Conservation (phyloP, 2,329 filamentous ascomycete genomes). For the Cladosporium sp. region DNA sequence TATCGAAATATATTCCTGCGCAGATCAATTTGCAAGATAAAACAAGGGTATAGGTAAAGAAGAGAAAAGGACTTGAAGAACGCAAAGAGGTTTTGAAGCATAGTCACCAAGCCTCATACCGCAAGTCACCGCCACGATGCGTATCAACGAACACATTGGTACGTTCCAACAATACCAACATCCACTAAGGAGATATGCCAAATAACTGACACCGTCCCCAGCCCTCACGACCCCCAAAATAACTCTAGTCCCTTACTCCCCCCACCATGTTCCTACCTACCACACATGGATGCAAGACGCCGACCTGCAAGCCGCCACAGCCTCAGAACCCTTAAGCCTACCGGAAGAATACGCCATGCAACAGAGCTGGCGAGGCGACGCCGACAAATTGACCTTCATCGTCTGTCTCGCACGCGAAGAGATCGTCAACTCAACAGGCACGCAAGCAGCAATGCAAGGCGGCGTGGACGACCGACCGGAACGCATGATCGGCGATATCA, state of each 20-base stretch:
- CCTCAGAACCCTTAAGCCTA: constrained; percentile 77
- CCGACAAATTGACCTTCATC: constrained; percentile 92
- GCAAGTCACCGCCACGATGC: too few species aligned
- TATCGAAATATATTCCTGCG: too few species aligned
- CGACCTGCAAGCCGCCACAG: constrained; percentile 77
- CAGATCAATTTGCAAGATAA: too few species aligned
- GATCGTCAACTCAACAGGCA: too few species aligned
- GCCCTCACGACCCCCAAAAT: constrained; percentile 52
- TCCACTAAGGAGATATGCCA: not conserved
- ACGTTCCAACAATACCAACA: constrained; percentile 2
- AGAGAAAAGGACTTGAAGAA: too few species aligned
- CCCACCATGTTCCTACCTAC: constrained; percentile 76
- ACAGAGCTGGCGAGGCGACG: constrained; percentile 73
- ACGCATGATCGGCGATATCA: constrained; percentile 48
- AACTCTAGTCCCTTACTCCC: constrained; percentile 79
- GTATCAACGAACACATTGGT: constrained; percentile 40
- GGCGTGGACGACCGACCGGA: constrained; percentile 51
- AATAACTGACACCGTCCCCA: not conserved
- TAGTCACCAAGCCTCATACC: too few species aligned
- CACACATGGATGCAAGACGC: constrained; percentile 89
- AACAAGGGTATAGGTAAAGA: too few species aligned
- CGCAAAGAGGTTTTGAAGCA: too few species aligned
- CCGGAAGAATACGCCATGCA: constrained; percentile 89
- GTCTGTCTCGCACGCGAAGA: constrained; percentile 56
- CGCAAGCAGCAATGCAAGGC: too few species aligned